Base-by-base conservation (phyloP, 2,329 filamentous ascomycete genomes). In the Fusarium annulatum region DNA sequence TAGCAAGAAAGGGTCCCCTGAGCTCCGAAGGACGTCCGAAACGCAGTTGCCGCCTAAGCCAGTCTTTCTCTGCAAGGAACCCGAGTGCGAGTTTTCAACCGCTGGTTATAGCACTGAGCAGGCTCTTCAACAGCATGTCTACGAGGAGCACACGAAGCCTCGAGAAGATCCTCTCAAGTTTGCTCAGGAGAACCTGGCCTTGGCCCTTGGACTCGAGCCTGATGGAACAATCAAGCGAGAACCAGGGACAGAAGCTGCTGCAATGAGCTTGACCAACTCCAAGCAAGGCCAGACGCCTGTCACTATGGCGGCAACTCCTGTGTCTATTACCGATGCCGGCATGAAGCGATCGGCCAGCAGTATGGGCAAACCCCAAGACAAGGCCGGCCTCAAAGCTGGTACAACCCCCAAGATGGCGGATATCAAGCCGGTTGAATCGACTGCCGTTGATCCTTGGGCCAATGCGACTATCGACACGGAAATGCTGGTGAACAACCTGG, bases 91-190 rank as follows among this genome's bases (percentile, higher is more conserved):
- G 34, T 83, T 83, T 71, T 84, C 85, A 14, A 78, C 76, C 5
- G 81, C 83, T 18, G 87, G 85, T 0, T 91, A 91, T 73, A 76
- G 85, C 5, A 88, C 81, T 11, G 87, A 91, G 70, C 88, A 90
- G 72, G 85, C 85, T 18, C 82, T 87, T 55, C 85, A 86, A 61
- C 77, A 81, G 16, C 90, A 92, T 75, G 80, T 85, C 12, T 83
- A 88, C n/a, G 87, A 91, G 64, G 89, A 91, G 77, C 90, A 92
- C 72, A 81, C 85, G 28, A 87, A 86, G 77, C 89, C 89, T 10
- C 81, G 83, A 46, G 83, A 88, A 69, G 82, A 92, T 66, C 89
- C 90, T 5, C 48, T 85, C 63, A 87, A 86, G 71, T 92, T 87
- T 76, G 81, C 84, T 21, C 76, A 83, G 56, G 88, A 90, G 57